Evolutionary conservation across 2,329 filamentous ascomycete species (phyloP).

Genomic region (Eutypella sp.): DNA sequence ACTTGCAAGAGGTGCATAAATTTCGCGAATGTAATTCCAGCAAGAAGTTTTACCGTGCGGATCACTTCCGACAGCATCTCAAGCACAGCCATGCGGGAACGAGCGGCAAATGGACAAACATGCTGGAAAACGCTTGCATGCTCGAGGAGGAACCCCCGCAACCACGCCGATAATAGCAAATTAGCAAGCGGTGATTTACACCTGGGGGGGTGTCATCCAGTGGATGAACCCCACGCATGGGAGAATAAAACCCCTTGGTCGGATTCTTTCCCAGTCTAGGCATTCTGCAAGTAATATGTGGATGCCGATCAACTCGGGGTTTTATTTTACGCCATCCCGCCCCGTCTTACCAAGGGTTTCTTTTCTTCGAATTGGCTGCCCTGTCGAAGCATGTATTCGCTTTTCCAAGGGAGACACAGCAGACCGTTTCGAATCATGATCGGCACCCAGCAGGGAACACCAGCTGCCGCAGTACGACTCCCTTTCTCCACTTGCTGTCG

Average conservation of each 20-base stretch:
- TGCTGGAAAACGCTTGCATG: slow-evolving; percentile 96
- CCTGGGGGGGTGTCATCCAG: background rate
- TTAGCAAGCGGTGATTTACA: background rate
- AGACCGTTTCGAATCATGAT: background rate
- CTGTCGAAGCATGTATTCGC: no score
- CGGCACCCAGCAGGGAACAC: background rate
- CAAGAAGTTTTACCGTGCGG: slow-evolving; percentile 96
- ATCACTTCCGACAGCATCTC: slow-evolving; percentile 96
- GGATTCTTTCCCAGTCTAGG: background rate
- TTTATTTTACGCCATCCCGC: background rate
- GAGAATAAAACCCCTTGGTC: background rate
- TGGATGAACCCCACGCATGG: background rate
- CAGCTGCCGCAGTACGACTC: background rate
- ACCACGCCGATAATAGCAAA: slow-evolving; percentile 25
- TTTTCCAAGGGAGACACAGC: no score
- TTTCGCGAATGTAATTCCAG: slow-evolving; percentile 97
- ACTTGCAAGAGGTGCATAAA: slow-evolving; percentile 89
- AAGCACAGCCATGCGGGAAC: slow-evolving; percentile 97
- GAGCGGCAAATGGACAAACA: slow-evolving; percentile 98
- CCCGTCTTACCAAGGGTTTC: background rate
- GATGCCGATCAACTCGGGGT: background rate
- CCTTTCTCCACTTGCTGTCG: background rate
- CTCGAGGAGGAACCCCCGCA: slow-evolving; percentile 71
- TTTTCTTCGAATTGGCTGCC: background rate
- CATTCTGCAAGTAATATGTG: background rate